Conservation (phyloP, 768 basidiomycete species). For the Tulasnella sp. region DNA sequence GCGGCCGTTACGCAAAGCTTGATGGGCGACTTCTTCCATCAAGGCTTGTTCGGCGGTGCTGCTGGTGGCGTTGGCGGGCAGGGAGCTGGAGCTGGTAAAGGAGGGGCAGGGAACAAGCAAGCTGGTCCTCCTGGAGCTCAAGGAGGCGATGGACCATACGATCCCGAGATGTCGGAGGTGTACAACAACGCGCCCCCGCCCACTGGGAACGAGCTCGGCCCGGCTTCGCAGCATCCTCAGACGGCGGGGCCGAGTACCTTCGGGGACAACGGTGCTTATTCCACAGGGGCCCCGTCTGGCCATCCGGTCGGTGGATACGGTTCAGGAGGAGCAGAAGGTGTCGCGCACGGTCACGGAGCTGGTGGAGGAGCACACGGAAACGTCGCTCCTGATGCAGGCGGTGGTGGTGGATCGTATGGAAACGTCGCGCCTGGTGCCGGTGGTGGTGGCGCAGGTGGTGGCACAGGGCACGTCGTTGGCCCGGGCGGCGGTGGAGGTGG, state of each 20-base stretch:
- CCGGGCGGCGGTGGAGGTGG: background rate
- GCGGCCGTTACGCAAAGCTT: background rate
- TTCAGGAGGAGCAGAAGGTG: background rate
- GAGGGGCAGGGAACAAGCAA: background rate
- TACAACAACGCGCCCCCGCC: background rate
- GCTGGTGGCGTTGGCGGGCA: background rate
- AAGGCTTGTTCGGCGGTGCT: background rate
- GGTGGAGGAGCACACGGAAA: background rate
- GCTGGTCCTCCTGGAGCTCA: background rate
- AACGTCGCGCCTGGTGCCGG: background rate
- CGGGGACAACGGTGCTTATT: too few species aligned
- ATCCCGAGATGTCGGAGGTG: background rate
- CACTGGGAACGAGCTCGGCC: background rate
- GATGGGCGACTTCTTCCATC: constrained; percentile 8
- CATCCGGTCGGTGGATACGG: background rate
- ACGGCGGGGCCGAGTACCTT: too few species aligned
- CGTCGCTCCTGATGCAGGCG: background rate
- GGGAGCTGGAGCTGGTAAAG: background rate
- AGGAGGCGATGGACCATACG: background rate
- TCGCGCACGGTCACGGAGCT: background rate
- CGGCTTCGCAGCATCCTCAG: background rate
- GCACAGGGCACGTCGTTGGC: background rate
- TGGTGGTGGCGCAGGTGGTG: background rate
- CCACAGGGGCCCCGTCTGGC: background rate
- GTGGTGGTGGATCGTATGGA: background rate